These are phyloP conservation scores for Vitis riparia DNA, from an alignment of 164 flowering plant genomes.

Conservation along the genomic window DNA sequence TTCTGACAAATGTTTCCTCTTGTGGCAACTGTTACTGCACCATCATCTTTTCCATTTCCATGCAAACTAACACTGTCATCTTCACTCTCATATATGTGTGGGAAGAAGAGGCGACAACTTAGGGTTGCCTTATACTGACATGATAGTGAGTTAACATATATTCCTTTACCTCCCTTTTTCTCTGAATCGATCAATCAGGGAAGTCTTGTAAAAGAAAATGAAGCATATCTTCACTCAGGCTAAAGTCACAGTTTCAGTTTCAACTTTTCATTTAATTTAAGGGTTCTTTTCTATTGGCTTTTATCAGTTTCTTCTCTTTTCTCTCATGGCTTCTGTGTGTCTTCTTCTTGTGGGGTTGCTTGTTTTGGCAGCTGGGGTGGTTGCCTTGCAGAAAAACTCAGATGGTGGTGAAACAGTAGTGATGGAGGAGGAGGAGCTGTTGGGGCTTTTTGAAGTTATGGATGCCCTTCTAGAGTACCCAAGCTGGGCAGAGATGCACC, in stretches of 20 bases:
- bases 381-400: not conserved
- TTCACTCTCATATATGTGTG: not conserved
- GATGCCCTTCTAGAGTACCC: constrained; percentile 44
- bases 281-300: not conserved
- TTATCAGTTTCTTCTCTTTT: not conserved
- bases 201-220: not conserved
- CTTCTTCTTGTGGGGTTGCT: constrained; percentile 21
- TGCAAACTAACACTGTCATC: constrained; percentile 13
- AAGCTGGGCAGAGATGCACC: constrained; percentile 47
- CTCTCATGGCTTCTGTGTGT: constrained; percentile 20
- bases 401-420: constrained; percentile 12
- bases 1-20: constrained; percentile 7
- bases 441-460: constrained; percentile 50
- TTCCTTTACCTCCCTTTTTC: constrained; percentile 4
- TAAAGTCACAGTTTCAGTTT: not conserved
- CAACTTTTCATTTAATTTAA: not conserved
- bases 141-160: not conserved
- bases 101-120: constrained; percentile 12
- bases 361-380: constrained; percentile 17
- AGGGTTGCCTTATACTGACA: constrained; percentile 19
- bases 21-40: not conserved
- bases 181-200: constrained; percentile 1
- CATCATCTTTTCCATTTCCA: constrained; percentile 2
- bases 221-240: no score
- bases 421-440: constrained; percentile 45